Conservation (phyloP, 2,329 filamentous ascomycete genomes). For the Tolypocladium cylindrosporum region DNA sequence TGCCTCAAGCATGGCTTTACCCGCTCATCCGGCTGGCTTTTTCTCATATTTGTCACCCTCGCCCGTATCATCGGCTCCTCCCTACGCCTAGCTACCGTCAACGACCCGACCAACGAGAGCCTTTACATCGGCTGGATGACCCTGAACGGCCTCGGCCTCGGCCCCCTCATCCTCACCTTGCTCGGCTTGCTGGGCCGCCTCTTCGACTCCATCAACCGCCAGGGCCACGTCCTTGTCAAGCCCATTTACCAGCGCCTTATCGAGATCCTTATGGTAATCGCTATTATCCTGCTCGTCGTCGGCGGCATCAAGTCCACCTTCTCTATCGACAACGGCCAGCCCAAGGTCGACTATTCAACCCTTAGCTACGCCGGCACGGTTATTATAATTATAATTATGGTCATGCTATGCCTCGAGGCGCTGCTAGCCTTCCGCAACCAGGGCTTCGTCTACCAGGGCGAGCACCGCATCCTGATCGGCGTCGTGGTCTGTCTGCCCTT, state of each 20-base stretch:
- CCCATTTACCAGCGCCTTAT: slow-evolving; percentile 22
- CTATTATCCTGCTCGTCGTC: slow-evolving; percentile 20
- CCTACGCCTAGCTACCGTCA: slow-evolving; percentile 28
- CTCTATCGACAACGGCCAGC: slow-evolving; percentile 8
- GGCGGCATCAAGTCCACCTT: slow-evolving; percentile 18
- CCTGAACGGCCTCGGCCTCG: slow-evolving; percentile 22
- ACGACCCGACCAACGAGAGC: slow-evolving; percentile 36
- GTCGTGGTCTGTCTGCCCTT: slow-evolving; percentile 23
- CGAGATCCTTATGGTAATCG: slow-evolving; percentile 32
- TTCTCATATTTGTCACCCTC: slow-evolving; percentile 49
- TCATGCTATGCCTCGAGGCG: slow-evolving; percentile 28
- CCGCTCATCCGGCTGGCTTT: slow-evolving; percentile 50
- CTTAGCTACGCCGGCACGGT: slow-evolving; percentile 16
- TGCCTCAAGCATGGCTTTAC: slow-evolving; percentile 39
- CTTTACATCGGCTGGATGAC: slow-evolving; percentile 23
- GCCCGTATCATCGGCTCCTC: slow-evolving; percentile 46
- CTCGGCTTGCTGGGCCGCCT: slow-evolving; percentile 19
- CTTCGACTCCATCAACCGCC: slow-evolving; percentile 38
- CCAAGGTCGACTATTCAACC: slow-evolving; percentile 16
- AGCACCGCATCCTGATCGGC: slow-evolving; percentile 41
- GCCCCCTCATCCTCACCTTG: slow-evolving; percentile 35
- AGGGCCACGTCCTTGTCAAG: slow-evolving; percentile 17
- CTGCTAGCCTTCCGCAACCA: slow-evolving; percentile 28
- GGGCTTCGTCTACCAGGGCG: slow-evolving; percentile 33
- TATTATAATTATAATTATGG: slow-evolving; percentile 25